Base-by-base conservation (phyloP, 345 rosid genomes). In the Physaria fendleri region DNA sequence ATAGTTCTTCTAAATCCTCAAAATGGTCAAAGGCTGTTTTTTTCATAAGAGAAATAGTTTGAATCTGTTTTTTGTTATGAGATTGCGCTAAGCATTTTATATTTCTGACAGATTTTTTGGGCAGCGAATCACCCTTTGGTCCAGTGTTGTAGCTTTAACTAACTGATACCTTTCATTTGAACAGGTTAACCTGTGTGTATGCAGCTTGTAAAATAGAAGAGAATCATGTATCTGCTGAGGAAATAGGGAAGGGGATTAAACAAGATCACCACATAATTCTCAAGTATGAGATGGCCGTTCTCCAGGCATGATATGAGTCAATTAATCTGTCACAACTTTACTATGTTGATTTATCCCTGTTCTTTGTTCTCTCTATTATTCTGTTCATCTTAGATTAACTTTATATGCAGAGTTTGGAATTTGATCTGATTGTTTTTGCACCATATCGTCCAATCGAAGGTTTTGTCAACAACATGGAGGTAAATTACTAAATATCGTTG, bases 221-320 rank as follows among this genome's bases (percentile, higher is more conserved):
- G 75, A 93, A 89, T 76, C 99, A 89, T 46, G 99, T 93, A 15
- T 93, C 97, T 41, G 99, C 97, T 14, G 99, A 93, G 82, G 99
- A 93, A 89, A 91, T 89, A 74, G 99, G 95, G 65, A 89, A 87
- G 77, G 97, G 97, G 56, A 89, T 93, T 74, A 82, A 88, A 37
- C 95, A 93, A 80, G 97, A 93, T 79, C 99, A 87, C 77, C 97
- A 82, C 43, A 66, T 93, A 79, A 93, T 93, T 82, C 97, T 93
- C 77, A 89, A 93, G 76, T 89, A 83, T 14, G 95, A 93, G 88
- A 89, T 93, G 97, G 75, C 87, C 56, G 94, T 93, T 48, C 89
- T 83, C 73, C 99, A 93, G 91, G 85, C 66, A 79, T 79, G 84
- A 59, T 64, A 30, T 77, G 62, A 52, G 52, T 60, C 62, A 25